phyloP scores from a whole-genome alignment of 306 rosid genomes.

The Cercis canadensis region DNA sequence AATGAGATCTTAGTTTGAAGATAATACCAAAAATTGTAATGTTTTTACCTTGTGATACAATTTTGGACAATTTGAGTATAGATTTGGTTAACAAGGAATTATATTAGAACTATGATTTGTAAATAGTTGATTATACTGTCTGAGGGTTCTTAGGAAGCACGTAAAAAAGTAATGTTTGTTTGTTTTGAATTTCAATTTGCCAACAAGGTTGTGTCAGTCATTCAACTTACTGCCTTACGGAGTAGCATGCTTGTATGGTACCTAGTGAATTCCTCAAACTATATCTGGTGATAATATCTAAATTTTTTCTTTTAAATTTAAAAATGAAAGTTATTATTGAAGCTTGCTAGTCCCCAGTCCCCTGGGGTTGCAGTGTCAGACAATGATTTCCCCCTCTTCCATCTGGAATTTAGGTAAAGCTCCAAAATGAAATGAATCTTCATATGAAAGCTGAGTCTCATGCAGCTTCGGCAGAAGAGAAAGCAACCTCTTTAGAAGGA shows the following conservation, averaged over 20 bases:
- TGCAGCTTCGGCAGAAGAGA: slow-evolving; percentile 72
- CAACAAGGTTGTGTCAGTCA: background rate
- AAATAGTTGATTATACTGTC: background rate
- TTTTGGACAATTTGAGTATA: background rate
- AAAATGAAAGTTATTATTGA: too few species aligned
- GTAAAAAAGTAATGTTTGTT: background rate
- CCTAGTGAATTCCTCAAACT: background rate
- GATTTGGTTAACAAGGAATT: background rate
- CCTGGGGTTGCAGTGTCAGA: slow-evolving; percentile 7
- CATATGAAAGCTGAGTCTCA: slow-evolving; percentile 73
- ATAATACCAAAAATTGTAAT: background rate
- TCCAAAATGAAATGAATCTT: slow-evolving; percentile 70
- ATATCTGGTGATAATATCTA: slow-evolving; percentile 13
- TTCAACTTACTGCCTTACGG: background rate
- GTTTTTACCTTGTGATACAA: background rate
- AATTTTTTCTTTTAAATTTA: slow-evolving; percentile 2
- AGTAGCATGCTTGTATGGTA: background rate
- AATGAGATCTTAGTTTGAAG: background rate
- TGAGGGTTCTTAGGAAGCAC: background rate
- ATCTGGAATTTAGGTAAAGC: slow-evolving; percentile 63
- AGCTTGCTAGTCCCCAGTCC: background rate
- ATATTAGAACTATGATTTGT: background rate
- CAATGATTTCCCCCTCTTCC: slow-evolving; percentile 17
- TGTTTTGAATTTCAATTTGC: background rate
- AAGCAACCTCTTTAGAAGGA: slow-evolving; percentile 59